Base-by-base conservation (phyloP, 495 filamentous ascomycete species). In the Arthonia radiata region DNA sequence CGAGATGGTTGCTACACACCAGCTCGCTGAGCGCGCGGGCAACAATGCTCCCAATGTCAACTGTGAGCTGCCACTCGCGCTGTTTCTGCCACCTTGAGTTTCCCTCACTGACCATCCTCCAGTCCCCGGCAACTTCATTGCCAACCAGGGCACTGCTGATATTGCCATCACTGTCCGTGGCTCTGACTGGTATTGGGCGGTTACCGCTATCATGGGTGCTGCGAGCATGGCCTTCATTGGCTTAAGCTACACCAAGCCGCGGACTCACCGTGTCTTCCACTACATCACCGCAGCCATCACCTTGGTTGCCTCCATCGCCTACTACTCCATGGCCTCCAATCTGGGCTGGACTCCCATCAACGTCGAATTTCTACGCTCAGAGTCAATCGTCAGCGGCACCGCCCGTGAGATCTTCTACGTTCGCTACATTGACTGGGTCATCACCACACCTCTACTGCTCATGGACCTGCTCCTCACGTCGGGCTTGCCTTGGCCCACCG, bases 341-440 rank as follows among this genome's bases (percentile, higher is more conserved):
- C 48, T 79, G 0, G 73, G 72, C 26, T 68, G 59, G 44, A 61
- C 57, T 6, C 56, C 65, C 12, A 68, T 74, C 31, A 36, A 38
- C 6, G 60, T 67, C 15, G 50, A 70, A 36, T 70, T 59, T 34
- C 34, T 33, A 4, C 50, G 58, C 5, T 37, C 31, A 27, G 47
- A 54, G 13, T 37, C 44, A 18, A 43, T 48, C 13, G 51, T 60
- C 3, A 23, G 35, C 6, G 59, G 57, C 6, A 36, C 41, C 3
- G 55, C 50, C 11, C 58, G 72, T 6, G 56, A 75, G 43, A 62
- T 79, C 38, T 78, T 75, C 44, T 79, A 69, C 31, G 68, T 63
- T 17, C 53, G 69, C 15, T 78, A 75, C 43, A 61, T 77, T 32
- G 61, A 72, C 40, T 71, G 67, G 66, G 41, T 52, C 21, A 52